These are phyloP conservation scores for Veloboletus limbatus DNA, from an alignment of 1,284 basidiomycete species.

Conservation along the genomic window DNA sequence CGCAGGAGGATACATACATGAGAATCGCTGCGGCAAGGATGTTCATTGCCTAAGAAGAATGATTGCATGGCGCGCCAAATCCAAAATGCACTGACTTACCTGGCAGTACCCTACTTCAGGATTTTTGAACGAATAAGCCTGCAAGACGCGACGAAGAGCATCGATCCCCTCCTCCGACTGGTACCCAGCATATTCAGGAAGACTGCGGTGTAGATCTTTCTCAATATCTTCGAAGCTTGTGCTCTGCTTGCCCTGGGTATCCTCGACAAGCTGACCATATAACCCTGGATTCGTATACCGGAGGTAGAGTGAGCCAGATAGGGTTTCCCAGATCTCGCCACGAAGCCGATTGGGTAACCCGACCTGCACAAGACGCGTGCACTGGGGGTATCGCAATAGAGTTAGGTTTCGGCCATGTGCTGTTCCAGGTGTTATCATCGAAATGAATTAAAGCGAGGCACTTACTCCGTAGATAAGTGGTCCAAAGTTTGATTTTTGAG, in stretches of 20 bases:
- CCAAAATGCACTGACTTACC: slow-evolving; percentile 40
- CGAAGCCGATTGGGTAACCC: slow-evolving; percentile 93
- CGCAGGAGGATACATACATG: slow-evolving; percentile 55
- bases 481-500: slow-evolving; percentile 98
- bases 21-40: slow-evolving; percentile 90
- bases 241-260: slow-evolving; percentile 78
- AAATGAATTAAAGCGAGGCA: neutral
- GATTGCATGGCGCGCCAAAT: neutral
- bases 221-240: slow-evolving; percentile 98
- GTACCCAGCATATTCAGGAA: slow-evolving; percentile 94
- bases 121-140: slow-evolving; percentile 97
- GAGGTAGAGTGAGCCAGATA: slow-evolving; percentile 91
- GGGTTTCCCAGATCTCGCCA: slow-evolving; percentile 98
- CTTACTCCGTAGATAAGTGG: slow-evolving; percentile 79
- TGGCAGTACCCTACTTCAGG: slow-evolving; percentile 90
- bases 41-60: slow-evolving; percentile 77
- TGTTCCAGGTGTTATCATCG: slow-evolving; percentile 28
- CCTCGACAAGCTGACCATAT: slow-evolving; percentile 78
- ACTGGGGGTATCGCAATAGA: slow-evolving; percentile 94
- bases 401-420: slow-evolving; percentile 88
- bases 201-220: slow-evolving; percentile 93
- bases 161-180: slow-evolving; percentile 84
- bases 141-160: slow-evolving; percentile 86
- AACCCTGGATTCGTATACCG: slow-evolving; percentile 86
- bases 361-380: slow-evolving; percentile 94